phyloP scores from a whole-genome alignment of 768 basidiomycete species.

The Mrakia frigida region DNA sequence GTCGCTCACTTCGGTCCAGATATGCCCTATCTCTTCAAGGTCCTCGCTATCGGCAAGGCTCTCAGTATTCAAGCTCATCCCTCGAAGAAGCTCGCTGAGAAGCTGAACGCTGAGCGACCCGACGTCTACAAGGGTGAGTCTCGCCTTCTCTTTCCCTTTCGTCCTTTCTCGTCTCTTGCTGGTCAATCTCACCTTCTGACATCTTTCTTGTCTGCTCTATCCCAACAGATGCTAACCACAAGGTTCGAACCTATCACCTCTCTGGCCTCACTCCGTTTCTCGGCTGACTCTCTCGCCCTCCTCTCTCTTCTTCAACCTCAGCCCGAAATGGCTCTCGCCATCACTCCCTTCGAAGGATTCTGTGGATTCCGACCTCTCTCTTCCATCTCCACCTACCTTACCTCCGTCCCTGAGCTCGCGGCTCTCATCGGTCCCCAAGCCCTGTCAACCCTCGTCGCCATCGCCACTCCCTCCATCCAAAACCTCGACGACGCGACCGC shows the following conservation, averaged over 20 bases:
- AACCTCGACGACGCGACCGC: slow-evolving; percentile 45
- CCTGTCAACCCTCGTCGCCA: slow-evolving; percentile 51
- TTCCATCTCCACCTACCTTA: slow-evolving; percentile 63
- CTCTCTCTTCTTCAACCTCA: slow-evolving; percentile 26
- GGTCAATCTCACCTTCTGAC: neutral
- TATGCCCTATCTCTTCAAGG: slow-evolving; percentile 87
- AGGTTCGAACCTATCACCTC: slow-evolving; percentile 44
- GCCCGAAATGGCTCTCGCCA: slow-evolving; percentile 96
- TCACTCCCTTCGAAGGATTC: slow-evolving; percentile 82
- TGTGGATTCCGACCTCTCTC: slow-evolving; percentile 86
- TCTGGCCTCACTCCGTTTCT: neutral
- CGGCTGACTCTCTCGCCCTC: neutral
- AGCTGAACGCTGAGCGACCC: slow-evolving; percentile 61
- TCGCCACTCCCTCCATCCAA: slow-evolving; percentile 43
- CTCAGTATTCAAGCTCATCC: slow-evolving; percentile 90
- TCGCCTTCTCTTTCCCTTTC: neutral
- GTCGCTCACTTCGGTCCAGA: slow-evolving; percentile 54
- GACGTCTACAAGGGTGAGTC: slow-evolving; percentile 82
- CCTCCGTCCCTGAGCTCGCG: slow-evolving; percentile 67
- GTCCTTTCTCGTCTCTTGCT: neutral
- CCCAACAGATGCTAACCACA: slow-evolving; percentile 82
- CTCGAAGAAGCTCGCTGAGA: slow-evolving; percentile 72
- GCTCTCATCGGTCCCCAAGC: slow-evolving; percentile 56
- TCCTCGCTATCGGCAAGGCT: slow-evolving; percentile 81
- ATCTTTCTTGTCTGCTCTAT: neutral